Evolutionary conservation across 2,329 filamentous ascomycete species (phyloP).

Genomic region (Bipolaris victoriae): DNA sequence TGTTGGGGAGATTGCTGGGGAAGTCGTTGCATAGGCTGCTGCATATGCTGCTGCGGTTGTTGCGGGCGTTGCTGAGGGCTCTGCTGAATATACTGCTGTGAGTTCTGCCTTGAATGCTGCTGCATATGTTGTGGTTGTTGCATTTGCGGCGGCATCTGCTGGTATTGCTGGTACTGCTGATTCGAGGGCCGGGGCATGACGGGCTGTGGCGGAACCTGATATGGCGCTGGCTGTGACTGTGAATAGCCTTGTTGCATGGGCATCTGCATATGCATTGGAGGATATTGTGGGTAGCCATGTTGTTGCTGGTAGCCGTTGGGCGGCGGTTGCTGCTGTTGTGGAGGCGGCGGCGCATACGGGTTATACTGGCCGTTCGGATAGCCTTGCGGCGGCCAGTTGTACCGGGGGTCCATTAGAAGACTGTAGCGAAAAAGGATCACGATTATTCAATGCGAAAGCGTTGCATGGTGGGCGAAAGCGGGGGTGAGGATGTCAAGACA

Average conservation of each 20-base stretch:
- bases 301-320: conserved; percentile 39
- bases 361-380: conserved; percentile 40
- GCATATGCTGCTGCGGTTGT: neutral
- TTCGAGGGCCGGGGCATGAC: conserved; percentile 25
- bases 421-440: conserved; percentile 17
- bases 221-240: conserved; percentile 31
- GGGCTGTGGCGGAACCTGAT: conserved; percentile 12
- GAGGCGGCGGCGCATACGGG: conserved; percentile 35
- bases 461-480: conserved; percentile 27
- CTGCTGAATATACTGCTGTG: conserved; percentile 13
- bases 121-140: conserved; percentile 24
- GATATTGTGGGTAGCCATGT: conserved; percentile 27
- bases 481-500: conserved; percentile 15
- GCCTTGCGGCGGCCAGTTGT: conserved; percentile 42
- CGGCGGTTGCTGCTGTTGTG: conserved; percentile 31
- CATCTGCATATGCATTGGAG: conserved; percentile 11
- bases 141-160: conserved; percentile 27
- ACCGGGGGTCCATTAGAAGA: conserved; percentile 39
- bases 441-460: conserved; percentile 17
- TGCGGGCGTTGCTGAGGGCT: conserved; percentile 5
- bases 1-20: conserved; percentile 24
- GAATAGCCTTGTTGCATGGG: conserved; percentile 11
- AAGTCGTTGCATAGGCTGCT: conserved; percentile 25
- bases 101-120: conserved; percentile 21
- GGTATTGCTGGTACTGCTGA: conserved; percentile 37